A percentile compares a stretch with the other conserved stretches of the same genome.
Evolutionary conservation across 1,284 basidiomycete genomes (phyloP).

Genomic region (Golubevia sp.): DNA sequence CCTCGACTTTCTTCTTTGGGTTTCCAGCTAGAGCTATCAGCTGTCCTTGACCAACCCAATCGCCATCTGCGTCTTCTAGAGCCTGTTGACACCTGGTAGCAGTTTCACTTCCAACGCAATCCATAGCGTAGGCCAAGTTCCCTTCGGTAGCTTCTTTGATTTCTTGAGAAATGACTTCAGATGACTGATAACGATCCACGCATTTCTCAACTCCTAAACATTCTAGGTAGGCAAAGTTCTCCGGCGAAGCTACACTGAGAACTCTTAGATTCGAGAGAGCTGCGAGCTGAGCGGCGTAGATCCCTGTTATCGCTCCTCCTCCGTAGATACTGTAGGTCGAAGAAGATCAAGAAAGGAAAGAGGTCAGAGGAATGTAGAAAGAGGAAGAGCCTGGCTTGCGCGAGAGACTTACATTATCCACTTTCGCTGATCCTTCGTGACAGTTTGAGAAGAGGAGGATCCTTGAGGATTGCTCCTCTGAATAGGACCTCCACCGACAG

Average conservation of each 20-base stretch:
- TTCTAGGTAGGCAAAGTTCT: slow-evolving; percentile 32
- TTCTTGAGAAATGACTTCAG: slow-evolving; percentile 11
- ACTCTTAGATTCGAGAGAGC: slow-evolving; percentile 19
- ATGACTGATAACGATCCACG: slow-evolving; percentile 28
- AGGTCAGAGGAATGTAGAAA: too few species aligned
- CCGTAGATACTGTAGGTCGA: slow-evolving; percentile 30
- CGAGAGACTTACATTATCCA: slow-evolving; percentile 29
- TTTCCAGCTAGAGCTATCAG: slow-evolving; percentile 43
- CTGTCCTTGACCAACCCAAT: slow-evolving; percentile 11
- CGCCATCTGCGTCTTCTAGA: background rate
- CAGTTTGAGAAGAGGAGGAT: background rate
- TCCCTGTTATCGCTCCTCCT: slow-evolving; percentile 45
- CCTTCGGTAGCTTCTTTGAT: slow-evolving; percentile 14
- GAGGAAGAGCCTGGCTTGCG: background rate
- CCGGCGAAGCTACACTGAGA: slow-evolving; percentile 30
- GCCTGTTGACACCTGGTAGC: slow-evolving; percentile 20
- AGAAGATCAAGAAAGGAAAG: too few species aligned
- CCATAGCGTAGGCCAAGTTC: slow-evolving; percentile 26
- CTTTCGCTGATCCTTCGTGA: background rate
- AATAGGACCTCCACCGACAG: slow-evolving; percentile 4
- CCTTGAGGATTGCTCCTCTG: background rate
- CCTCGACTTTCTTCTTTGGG: slow-evolving; percentile 17
- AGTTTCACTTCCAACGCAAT: slow-evolving; percentile 40
- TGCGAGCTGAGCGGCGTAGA: slow-evolving; percentile 40
- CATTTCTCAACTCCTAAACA: slow-evolving; percentile 25